These are phyloP conservation scores for Aspergillus sp. DNA, from an alignment of 2,329 filamentous ascomycete genomes.

Conservation along the genomic window DNA sequence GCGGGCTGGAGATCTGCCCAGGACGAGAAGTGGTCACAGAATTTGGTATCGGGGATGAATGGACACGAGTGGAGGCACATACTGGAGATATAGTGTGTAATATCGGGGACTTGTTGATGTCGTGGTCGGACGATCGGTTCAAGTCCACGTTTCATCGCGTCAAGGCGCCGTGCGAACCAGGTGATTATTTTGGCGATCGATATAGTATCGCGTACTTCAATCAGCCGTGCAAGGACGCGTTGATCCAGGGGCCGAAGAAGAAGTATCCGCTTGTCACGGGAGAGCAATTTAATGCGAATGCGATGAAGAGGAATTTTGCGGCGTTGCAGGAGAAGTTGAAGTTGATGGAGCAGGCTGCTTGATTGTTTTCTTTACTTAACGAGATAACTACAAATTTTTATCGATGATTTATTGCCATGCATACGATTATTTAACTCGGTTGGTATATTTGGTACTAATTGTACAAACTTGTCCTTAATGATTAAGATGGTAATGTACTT, in stretches of 20 bases:
- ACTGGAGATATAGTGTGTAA: conserved; percentile 63
- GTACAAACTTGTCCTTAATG: too few species aligned
- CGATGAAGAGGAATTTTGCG: conserved; percentile 59
- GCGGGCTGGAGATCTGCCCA: conserved; percentile 65
- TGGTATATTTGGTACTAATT: too few species aligned
- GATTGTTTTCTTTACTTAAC: neutral
- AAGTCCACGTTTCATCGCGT: conserved; percentile 68
- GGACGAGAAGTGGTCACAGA: conserved; percentile 62
- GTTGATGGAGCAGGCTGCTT: conserved; percentile 5
- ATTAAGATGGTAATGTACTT: accelerated
- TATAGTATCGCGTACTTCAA: conserved; percentile 70
- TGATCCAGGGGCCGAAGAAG: conserved; percentile 62
- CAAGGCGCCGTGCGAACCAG: conserved; percentile 58
- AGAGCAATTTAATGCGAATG: conserved; percentile 59
- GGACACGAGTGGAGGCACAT: conserved; percentile 63
- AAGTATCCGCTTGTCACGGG: conserved; percentile 65
- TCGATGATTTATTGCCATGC: too few species aligned
- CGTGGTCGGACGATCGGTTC: conserved; percentile 67
- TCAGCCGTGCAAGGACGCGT: conserved; percentile 60
- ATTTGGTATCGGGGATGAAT: conserved; percentile 61
- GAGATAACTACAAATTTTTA: too few species aligned
- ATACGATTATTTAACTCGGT: too few species aligned
- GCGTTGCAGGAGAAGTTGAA: conserved; percentile 54
- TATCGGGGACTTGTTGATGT: conserved; percentile 67
- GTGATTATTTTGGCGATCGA: conserved; percentile 59